Conservation (phyloP, 495 filamentous ascomycete species). For the Staphylotrichum longicolle region DNA sequence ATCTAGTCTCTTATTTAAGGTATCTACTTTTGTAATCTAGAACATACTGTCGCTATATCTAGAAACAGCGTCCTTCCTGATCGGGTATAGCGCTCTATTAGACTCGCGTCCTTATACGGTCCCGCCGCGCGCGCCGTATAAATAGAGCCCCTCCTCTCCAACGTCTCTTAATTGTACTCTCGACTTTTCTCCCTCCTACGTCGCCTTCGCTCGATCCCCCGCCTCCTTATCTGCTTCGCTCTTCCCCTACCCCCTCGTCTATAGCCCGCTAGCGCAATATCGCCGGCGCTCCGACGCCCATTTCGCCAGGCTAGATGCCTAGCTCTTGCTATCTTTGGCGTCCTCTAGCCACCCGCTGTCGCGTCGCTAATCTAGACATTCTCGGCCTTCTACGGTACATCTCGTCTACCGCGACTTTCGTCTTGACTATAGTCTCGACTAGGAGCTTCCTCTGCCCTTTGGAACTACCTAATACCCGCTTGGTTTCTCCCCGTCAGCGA, state of each 20-base stretch:
- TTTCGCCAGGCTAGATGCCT: constrained; percentile 22
- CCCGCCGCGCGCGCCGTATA: constrained; percentile 14
- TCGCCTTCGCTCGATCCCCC: constrained; percentile 17
- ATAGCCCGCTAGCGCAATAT: constrained; percentile 11
- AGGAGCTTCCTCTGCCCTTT: constrained; percentile 7
- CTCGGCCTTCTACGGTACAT: constrained; percentile 16
- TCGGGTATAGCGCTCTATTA: constrained; percentile 1
- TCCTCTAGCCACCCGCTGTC: constrained; percentile 18
- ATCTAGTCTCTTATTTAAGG: too few species aligned
- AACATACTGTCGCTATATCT: constrained; percentile 8
- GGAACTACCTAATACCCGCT: neutral
- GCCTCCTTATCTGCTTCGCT: constrained; percentile 13
- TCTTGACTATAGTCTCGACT: constrained; percentile 15
- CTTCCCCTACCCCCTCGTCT: neutral
- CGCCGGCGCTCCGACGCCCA: constrained; percentile 16
- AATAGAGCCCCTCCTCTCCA: constrained; percentile 23
- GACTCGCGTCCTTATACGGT: constrained; percentile 10
- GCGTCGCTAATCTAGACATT: constrained; percentile 11
- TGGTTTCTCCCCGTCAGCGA: constrained; percentile 3
- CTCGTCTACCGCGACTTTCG: constrained; percentile 11
- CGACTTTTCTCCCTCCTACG: constrained; percentile 18
- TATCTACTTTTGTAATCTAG: constrained; percentile 4
- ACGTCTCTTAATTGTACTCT: constrained; percentile 23
- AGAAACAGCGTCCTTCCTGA: constrained; percentile 2
- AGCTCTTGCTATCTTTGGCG: constrained; percentile 14